A percentile compares a stretch with the other conserved stretches of the same genome.
Evolutionary conservation across 2,329 filamentous ascomycete genomes (phyloP).

Genomic region (Leptodontidium sp.): DNA sequence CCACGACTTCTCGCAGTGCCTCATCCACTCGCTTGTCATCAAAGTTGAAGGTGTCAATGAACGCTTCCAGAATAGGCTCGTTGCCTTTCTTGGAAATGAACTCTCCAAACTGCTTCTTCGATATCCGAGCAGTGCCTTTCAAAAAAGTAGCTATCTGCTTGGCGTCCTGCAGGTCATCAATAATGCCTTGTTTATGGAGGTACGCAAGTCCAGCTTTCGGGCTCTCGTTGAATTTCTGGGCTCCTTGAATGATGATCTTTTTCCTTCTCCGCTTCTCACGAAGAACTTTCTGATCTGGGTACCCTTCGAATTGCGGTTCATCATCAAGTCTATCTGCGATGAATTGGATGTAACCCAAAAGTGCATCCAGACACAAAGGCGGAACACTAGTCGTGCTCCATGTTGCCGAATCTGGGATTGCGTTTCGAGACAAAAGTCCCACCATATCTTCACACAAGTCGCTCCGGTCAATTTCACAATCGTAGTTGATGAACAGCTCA

Average conservation of each 20-base stretch:
- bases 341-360: constrained; percentile 90
- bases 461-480: constrained; percentile 89
- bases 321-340: constrained; percentile 87
- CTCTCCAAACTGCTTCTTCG: constrained; percentile 90
- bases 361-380: constrained; percentile 89
- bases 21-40: constrained; percentile 87
- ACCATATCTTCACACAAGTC: constrained; percentile 97
- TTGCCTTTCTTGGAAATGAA: constrained; percentile 92
- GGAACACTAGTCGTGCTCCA: constrained; percentile 99
- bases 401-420: constrained; percentile 94
- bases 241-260: constrained; percentile 86
- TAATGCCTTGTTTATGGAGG: constrained; percentile 85
- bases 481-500: constrained; percentile 97
- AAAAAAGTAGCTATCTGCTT: constrained; percentile 85
- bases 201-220: constrained; percentile 90
- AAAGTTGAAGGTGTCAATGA: constrained; percentile 90
- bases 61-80: constrained; percentile 83
- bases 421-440: constrained; percentile 89
- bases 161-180: constrained; percentile 77
- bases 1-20: constrained; percentile 84
- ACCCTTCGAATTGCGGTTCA: constrained; percentile 67
- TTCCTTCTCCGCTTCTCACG: constrained; percentile 80
- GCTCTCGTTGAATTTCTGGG: constrained; percentile 93
- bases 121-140: constrained; percentile 84
- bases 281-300: constrained; percentile 70